Conservation (phyloP, 352 stramenopile species). For the Phytophthora crassamura region DNA sequence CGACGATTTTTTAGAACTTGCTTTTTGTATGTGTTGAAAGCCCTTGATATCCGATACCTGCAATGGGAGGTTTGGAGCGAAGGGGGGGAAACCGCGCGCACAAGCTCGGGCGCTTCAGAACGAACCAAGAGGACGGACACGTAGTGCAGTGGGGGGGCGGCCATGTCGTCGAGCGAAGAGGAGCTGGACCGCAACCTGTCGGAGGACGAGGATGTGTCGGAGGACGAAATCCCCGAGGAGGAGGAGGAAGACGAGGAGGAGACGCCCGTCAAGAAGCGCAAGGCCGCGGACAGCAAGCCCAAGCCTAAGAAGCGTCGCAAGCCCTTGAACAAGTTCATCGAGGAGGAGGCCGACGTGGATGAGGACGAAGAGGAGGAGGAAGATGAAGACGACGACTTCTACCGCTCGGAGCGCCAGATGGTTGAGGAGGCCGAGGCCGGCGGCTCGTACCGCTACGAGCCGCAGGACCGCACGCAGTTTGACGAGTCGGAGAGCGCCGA, state of each 20-base stretch:
- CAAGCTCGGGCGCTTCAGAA: slow-evolving; percentile 27
- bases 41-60: slow-evolving; percentile 1
- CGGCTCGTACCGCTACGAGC: slow-evolving; percentile 78
- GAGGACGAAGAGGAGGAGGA: slow-evolving; percentile 90
- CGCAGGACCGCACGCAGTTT: slow-evolving; percentile 73
- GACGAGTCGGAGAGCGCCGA: slow-evolving; percentile 86
- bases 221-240: slow-evolving; percentile 81
- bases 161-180: slow-evolving; percentile 90
- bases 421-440: slow-evolving; percentile 77
- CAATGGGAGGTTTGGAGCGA: slow-evolving; percentile 18
- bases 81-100: slow-evolving; percentile 26
- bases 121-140: slow-evolving; percentile 20
- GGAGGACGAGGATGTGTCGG: slow-evolving; percentile 76
- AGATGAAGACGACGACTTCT: slow-evolving; percentile 85
- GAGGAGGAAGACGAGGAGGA: slow-evolving; percentile 68
- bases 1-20: slow-evolving; percentile 2
- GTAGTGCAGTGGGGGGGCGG: slow-evolving; percentile 4
- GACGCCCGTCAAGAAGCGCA: slow-evolving; percentile 78
- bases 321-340: slow-evolving; percentile 90
- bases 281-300: slow-evolving; percentile 62
- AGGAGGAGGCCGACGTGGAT: slow-evolving; percentile 88
- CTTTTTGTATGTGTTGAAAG: background rate
- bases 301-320: slow-evolving; percentile 89
- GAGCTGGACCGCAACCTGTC: slow-evolving; percentile 86
- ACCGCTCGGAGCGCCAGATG: slow-evolving; percentile 75